phyloP scores from a whole-genome alignment of 306 rosid genomes.

The Cajanus cajan region DNA sequence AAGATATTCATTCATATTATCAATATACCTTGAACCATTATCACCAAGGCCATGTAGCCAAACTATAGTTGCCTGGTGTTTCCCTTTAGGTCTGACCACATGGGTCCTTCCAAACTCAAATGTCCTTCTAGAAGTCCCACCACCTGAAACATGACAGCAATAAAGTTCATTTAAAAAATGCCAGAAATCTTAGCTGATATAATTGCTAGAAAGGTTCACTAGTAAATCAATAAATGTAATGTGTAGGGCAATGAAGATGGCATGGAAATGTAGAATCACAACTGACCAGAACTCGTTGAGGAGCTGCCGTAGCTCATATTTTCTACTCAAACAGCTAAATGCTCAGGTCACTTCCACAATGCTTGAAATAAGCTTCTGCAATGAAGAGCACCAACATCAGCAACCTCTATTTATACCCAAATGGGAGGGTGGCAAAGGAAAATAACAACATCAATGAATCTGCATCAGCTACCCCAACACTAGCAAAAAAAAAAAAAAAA shows the following conservation, averaged over 20 bases:
- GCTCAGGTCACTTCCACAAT: conserved; percentile 38
- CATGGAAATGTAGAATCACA: conserved; percentile 21
- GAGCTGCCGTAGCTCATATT: conserved; percentile 71
- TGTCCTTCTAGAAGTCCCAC: conserved; percentile 62
- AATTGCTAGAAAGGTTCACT: conserved; percentile 10
- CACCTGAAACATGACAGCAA: conserved; percentile 57
- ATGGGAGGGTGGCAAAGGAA: conserved; percentile 42
- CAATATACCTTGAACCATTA: conserved; percentile 77
- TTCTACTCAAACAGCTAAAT: conserved; percentile 29
- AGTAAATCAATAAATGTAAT: neutral
- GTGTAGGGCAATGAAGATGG: conserved; percentile 18
- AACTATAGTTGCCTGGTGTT: conserved; percentile 88
- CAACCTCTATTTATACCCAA: conserved; percentile 61
- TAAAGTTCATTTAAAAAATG: conserved; percentile 35
- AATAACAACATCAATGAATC: conserved; percentile 49
- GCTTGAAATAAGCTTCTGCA: conserved; percentile 57
- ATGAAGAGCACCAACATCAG: conserved; percentile 52
- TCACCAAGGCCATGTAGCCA: conserved; percentile 96
- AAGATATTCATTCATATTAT: conserved; percentile 2
- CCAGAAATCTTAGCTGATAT: conserved; percentile 20
- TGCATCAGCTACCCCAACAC: conserved; percentile 46
- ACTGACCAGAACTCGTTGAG: conserved; percentile 73
- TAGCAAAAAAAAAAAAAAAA: conserved; percentile 17
- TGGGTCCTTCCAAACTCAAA: conserved; percentile 91
- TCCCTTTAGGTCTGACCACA: conserved; percentile 89